A percentile compares a stretch with the other conserved stretches of the same genome.
Conservation (phyloP, 2,329 filamentous ascomycete genomes). For the Aspergillus pseudoviridinutans region DNA sequence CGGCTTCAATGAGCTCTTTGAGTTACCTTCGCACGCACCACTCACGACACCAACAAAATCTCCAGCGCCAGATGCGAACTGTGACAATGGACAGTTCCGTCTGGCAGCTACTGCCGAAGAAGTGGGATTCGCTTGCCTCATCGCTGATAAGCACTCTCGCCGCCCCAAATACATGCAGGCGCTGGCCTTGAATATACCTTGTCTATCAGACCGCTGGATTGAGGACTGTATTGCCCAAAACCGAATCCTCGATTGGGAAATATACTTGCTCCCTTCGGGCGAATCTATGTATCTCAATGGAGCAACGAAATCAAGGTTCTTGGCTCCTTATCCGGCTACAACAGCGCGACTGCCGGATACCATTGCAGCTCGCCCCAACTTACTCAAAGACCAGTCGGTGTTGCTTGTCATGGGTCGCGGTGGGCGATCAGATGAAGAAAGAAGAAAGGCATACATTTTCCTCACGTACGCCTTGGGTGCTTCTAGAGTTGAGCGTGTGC, state of each 20-base stretch:
- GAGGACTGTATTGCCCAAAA: slow-evolving; percentile 63
- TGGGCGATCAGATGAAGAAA: slow-evolving; percentile 59
- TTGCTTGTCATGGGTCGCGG: slow-evolving; percentile 65
- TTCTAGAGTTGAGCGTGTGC: slow-evolving; percentile 59
- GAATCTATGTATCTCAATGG: slow-evolving; percentile 72
- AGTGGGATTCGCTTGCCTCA: slow-evolving; percentile 75
- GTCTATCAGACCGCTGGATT: slow-evolving; percentile 78
- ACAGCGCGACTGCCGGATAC: slow-evolving; percentile 56
- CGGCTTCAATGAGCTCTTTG: slow-evolving; percentile 80
- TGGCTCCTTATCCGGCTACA: slow-evolving; percentile 58
- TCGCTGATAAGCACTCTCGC: slow-evolving; percentile 80
- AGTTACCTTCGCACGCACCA: slow-evolving; percentile 35
- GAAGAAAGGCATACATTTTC: slow-evolving; percentile 72
- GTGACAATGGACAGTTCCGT: slow-evolving; percentile 39
- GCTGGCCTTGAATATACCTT: slow-evolving; percentile 82
- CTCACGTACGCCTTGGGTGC: slow-evolving; percentile 76
- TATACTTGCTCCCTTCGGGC: slow-evolving; percentile 82
- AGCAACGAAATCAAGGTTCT: slow-evolving; percentile 68
- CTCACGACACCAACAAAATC: slow-evolving; percentile 27
- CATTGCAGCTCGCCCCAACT: slow-evolving; percentile 56
- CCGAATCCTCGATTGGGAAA: slow-evolving; percentile 66
- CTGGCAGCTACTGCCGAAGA: slow-evolving; percentile 52
- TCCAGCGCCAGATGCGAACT: slow-evolving; percentile 9
- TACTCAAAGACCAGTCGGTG: slow-evolving; percentile 63
- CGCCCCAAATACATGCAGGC: slow-evolving; percentile 94